Evolutionary conservation across 352 stramenopile species (phyloP).

Genomic region (Pythium angustatum): DNA sequence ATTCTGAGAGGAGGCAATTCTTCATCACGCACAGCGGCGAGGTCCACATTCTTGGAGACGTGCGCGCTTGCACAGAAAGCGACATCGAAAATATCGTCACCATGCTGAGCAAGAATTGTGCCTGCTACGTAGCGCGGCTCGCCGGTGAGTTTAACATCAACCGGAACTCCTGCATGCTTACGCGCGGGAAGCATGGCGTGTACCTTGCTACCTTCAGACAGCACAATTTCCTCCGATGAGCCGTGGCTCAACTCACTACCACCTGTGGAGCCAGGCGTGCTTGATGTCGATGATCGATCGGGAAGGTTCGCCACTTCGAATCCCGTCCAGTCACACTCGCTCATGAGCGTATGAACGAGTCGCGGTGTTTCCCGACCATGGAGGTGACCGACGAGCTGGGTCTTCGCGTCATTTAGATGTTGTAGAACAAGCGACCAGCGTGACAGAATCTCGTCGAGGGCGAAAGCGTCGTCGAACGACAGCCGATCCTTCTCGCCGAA

Average conservation of each 20-base stretch:
- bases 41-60: constrained; percentile 39
- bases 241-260: background rate
- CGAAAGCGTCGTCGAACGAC: constrained; percentile 44
- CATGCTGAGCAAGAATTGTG: constrained; percentile 47
- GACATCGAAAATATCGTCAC: constrained; percentile 41
- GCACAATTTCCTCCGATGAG: constrained; percentile 21
- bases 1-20: constrained; percentile 37
- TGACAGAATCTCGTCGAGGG: constrained; percentile 49
- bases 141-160: constrained; percentile 44
- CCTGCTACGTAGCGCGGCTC: constrained; percentile 41
- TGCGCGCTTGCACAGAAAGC: constrained; percentile 44
- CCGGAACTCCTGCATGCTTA: constrained; percentile 48
- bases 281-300: background rate
- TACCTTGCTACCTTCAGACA: constrained; percentile 35
- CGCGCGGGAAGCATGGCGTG: constrained; percentile 35
- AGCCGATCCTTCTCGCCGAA: constrained; percentile 55
- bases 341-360: constrained; percentile 56
- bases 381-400: constrained; percentile 55
- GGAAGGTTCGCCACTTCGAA: constrained; percentile 42
- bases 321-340: constrained; percentile 67
- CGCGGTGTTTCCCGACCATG: constrained; percentile 61
- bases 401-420: constrained; percentile 57
- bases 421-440: constrained; percentile 56
- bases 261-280: background rate
- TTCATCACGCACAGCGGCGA: constrained; percentile 43